phyloP scores from a whole-genome alignment of 257 asterid genomes.

The Verbena officinalis region DNA sequence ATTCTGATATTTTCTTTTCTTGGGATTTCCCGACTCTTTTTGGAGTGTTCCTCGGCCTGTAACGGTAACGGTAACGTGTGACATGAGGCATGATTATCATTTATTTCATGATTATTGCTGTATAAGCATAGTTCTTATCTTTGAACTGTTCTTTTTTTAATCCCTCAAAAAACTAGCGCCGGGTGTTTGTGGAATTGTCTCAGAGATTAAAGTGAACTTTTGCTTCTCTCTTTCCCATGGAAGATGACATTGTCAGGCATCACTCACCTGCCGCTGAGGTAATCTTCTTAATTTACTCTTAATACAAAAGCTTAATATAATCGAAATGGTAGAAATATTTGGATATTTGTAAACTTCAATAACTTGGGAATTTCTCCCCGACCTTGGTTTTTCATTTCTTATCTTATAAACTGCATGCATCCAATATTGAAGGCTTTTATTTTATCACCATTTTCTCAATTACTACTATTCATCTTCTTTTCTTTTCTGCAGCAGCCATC shows the following conservation, averaged over 20 bases:
- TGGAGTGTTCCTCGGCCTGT: conserved; percentile 26
- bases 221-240: conserved; percentile 28
- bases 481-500: conserved; percentile 34
- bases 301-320: not conserved
- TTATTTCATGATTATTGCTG: conserved; percentile 1
- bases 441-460: not conserved
- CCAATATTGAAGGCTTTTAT: too few relatives aligned
- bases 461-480: conserved; percentile 6
- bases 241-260: conserved; percentile 19
- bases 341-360: not conserved
- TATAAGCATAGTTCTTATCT: conserved; percentile 19
- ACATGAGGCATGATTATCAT: not conserved
- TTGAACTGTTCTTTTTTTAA: conserved; percentile 2
- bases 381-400: not conserved
- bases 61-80: conserved; percentile 2
- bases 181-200: conserved; percentile 30
- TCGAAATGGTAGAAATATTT: not conserved
- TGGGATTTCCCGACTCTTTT: conserved; percentile 29
- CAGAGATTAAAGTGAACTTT: conserved; percentile 15
- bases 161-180: conserved; percentile 18
- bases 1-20: not conserved
- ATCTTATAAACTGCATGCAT: too few relatives aligned
- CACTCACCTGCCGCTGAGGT: conserved; percentile 35
- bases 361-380: not conserved
- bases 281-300: not conserved